Evolutionary conservation across 2,329 filamentous ascomycete species (phyloP), one percentile per base, ranked within the genome.

Genomic region (Paradendryphiella salina): DNA sequence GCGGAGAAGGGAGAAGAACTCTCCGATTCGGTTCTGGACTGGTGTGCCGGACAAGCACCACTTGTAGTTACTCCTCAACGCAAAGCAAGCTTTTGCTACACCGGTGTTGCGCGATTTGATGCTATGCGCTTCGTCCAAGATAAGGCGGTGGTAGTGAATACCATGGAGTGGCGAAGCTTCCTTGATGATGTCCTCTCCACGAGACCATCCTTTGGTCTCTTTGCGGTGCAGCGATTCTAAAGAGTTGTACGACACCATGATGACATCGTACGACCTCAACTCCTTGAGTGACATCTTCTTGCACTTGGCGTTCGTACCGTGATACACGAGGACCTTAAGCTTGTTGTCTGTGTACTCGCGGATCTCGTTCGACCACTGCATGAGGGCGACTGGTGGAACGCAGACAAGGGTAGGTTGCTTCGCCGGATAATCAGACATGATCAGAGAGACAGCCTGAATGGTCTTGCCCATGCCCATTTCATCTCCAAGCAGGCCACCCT

Each of bases 391-490:
- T 0, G 93, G 93, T 0, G 93, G 93, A 0, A 96, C 91, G 28
- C 96, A 81, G 1, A 97, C 92, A 3, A 97, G 79, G 0, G 90
- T 89, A 1, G 94, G 93, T 46, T 87, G 77, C 61, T 87, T 88
- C 17, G 86, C 88, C 3, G 92, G 93, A 65, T 89, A 96, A 70
- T 97, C 92, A 0, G 93, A 96, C 94, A 97, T 97, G 73, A 99
- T 91, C 36, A 99, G 82, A 3, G 93, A 96, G 14, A 99, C 94
- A 2, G 94, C 93, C 74, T 99, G 94, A 42, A 99, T 97, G 0
- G 94, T 99, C 77, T 99, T 99, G 41, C 94, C 94, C 76, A 99
- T 89, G 15, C 94, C 94, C 94, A 99, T 99, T 75, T 99, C 94
- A 63, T 99, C 94, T 52, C 94, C 94, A 1, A 99, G 82, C 2